Evolutionary conservation across 768 basidiomycete species (phyloP), one percentile per base, ranked within the genome.

Genomic region (Leucocoprinus leucothites): DNA sequence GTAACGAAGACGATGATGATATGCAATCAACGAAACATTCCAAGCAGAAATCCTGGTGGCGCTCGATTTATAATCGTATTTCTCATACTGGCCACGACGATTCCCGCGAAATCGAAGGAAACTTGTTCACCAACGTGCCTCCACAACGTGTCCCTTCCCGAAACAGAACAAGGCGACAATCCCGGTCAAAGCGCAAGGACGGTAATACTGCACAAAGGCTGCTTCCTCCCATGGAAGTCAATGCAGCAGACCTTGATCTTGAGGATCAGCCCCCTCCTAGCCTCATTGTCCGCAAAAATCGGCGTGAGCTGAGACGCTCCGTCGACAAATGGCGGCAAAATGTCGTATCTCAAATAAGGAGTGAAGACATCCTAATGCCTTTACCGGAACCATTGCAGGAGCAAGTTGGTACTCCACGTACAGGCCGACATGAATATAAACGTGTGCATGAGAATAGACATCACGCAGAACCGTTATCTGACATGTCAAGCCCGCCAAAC

Each of bases 11-110:
- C 18, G 31, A 26, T n/a, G 49, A 16, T 44, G 48, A 40, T 25
- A 50, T 43, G 45, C 54, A 56, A 6, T 45, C 14, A 11, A 5
- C 42, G 21, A 53, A 53, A 21, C 43, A 42, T 21, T 5, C 46
- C 8, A 46, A 42, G 18, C 45, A 48, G 57, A 66, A 71, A 2
- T 82, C 82, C 0, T 85, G 82, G 82, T 85, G 84, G 84, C 75
- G 76, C 16, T 74, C 66, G 48, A 64, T 82, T 14, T 84, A 84
- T 63, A 65, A 75, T 58, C 77, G 79, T 18, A 60, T 84, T 28
- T 82, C 82, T 11, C 76, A 78, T 49, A 62, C 70, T 16, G 69
- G 68, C 9, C 67, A 62, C 45, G 73, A 72, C 21, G 73, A 73
- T 26, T 54, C 61, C 18, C 67, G 71, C 34, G 62, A 62, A 50